Base-by-base conservation (phyloP, 345 rosid genomes). In the Lepidium africanum region DNA sequence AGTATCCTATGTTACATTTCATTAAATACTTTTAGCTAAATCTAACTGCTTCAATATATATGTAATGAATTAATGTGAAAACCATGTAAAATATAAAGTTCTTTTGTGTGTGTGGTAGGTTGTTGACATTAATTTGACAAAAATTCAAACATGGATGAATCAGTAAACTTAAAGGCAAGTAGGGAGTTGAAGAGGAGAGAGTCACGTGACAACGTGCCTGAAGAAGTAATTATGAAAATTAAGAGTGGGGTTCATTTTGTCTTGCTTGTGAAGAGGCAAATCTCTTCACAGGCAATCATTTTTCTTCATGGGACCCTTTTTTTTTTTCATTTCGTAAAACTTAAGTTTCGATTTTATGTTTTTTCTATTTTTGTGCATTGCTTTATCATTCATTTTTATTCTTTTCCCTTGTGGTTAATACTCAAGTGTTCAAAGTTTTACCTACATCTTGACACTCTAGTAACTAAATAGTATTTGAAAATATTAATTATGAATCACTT, bases 171-270 rank as follows among this genome's bases (percentile, higher is more conserved):
- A 27, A 27, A 27, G 32, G 32, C 32, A 27, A 27, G 32, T 27
- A 27, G 32, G 27, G 27, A 52, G 63, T 30, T 45, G 49, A 70
- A 63, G 69, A 71, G 70, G 63, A 63, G 63, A 71, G 64, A 63
- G 33, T 71, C 76, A 71, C 76, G 70, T 71, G 76, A 63, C 33
- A 14, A 71, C 15, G 70, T 52, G 69, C 40, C 62, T 62, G 69
- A 53, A 6, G 49, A 71, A 54, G 75, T 54, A 25, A 71, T 63
- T 45, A 71, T 62, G 63, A 3, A 40, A 33, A 35, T 16, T 54
- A 41, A 48, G 38, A 10, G 7, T 33, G 17, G 68, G 75, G 54
- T 52, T 54, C 8, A 9, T 4, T 71, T 63, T 71, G 76, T 71
- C 76, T 63, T 63, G 69, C 57, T 71, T 71, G 57, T 25, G 50